These are phyloP conservation scores for Blastobotrys petasosporus DNA, from an alignment of 1,139 yeast genomes.

Conservation along the genomic window DNA sequence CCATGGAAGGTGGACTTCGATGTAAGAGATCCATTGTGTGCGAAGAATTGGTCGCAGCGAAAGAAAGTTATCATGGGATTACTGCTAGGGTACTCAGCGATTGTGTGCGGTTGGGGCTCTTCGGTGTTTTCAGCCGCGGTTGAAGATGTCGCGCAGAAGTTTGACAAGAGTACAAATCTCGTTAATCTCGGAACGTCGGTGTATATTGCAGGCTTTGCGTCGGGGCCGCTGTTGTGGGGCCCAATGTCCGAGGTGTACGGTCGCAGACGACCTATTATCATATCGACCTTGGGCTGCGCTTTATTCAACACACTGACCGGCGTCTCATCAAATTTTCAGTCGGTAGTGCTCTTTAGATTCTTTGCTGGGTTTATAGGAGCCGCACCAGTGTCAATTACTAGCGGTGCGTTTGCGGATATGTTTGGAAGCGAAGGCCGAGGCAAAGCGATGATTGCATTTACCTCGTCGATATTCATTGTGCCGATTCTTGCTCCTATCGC, in stretches of 20 bases:
- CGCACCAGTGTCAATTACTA: slow-evolving; percentile 72
- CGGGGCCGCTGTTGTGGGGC: slow-evolving; percentile 76
- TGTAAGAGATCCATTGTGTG: slow-evolving; percentile 47
- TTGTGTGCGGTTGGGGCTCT: slow-evolving; percentile 40
- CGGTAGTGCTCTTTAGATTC: slow-evolving; percentile 65
- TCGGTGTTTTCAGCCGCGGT: slow-evolving; percentile 40
- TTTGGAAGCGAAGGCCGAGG: slow-evolving; percentile 58
- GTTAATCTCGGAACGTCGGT: slow-evolving; percentile 53
- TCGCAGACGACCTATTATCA: slow-evolving; percentile 49
- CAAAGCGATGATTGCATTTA: slow-evolving; percentile 54
- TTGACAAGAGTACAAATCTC: slow-evolving; percentile 29
- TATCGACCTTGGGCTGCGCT: slow-evolving; percentile 50
- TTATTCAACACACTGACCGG: slow-evolving; percentile 66
- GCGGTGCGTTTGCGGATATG: slow-evolving; percentile 78
- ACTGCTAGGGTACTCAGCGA: slow-evolving; percentile 35
- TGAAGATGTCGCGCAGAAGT: slow-evolving; percentile 27
- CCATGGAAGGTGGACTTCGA: slow-evolving; percentile 48
- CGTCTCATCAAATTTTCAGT: slow-evolving; percentile 62
- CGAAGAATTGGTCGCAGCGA: slow-evolving; percentile 42
- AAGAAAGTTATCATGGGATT: slow-evolving; percentile 32
- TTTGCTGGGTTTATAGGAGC: slow-evolving; percentile 74
- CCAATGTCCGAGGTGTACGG: slow-evolving; percentile 73
- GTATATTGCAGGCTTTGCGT: slow-evolving; percentile 72
- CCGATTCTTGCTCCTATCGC: slow-evolving; percentile 63
- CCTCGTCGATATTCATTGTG: slow-evolving; percentile 62